Evolutionary conservation across 2,329 filamentous ascomycete species (phyloP).

Genomic region (Metarhizium guizhouense): DNA sequence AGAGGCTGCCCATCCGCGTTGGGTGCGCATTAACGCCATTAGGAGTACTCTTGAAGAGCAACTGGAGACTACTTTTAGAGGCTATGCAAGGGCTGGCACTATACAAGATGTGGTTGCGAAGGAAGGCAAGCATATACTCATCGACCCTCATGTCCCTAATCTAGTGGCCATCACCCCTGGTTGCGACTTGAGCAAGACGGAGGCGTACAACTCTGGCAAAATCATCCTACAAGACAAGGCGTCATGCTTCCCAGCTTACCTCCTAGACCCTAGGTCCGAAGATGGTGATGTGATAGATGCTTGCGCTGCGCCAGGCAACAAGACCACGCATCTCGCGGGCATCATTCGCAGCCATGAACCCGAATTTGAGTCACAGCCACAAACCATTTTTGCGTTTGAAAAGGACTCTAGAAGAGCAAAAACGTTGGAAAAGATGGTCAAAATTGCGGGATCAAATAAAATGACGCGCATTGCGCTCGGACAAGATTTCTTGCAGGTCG

Average conservation of each 20-base stretch:
- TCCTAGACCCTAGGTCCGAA: conserved; percentile 59
- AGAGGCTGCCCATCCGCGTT: conserved; percentile 64
- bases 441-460: conserved; percentile 59
- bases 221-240: conserved; percentile 95
- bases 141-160: conserved; percentile 78
- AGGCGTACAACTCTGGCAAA: conserved; percentile 65
- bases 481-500: conserved; percentile 73
- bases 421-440: conserved; percentile 78
- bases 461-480: conserved; percentile 61
- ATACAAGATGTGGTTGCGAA: conserved; percentile 46
- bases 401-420: conserved; percentile 62
- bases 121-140: conserved; percentile 44
- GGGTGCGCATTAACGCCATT: conserved; percentile 81
- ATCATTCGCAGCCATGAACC: conserved; percentile 45
- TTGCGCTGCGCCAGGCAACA: conserved; percentile 92
- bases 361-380: conserved; percentile 22
- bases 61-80: conserved; percentile 63
- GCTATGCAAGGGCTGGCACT: conserved; percentile 46
- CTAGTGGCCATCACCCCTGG: conserved; percentile 69
- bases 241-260: conserved; percentile 89
- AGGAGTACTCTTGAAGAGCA: conserved; percentile 63
- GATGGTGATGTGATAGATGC: conserved; percentile 81
- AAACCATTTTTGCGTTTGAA: conserved; percentile 67
- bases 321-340: conserved; percentile 87
- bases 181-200: conserved; percentile 61